Percentiles rank a stretch among this genome's conserved stretches.
These are phyloP conservation scores for Phytophthora hibernalis DNA, from an alignment of 352 stramenopile species.

Conservation along the genomic window DNA sequence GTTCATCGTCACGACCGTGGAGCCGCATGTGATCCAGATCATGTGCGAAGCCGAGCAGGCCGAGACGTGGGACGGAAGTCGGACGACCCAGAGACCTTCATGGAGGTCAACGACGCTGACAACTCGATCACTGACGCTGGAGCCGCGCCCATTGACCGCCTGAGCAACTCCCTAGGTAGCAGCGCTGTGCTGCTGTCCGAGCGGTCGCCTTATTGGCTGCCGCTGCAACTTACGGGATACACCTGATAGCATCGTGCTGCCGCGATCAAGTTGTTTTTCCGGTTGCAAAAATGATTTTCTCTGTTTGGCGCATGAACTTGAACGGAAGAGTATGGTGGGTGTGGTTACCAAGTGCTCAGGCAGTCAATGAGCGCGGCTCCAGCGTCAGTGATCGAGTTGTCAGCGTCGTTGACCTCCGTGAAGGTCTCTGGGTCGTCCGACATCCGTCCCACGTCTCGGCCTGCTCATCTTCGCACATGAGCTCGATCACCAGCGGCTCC, in stretches of 20 bases:
- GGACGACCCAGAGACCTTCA: constrained; percentile 83
- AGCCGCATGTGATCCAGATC: constrained; percentile 79
- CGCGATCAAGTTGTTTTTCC: too few species aligned
- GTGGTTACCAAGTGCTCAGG: constrained; percentile 68
- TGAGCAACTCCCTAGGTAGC: too few species aligned
- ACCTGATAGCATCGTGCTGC: too few species aligned
- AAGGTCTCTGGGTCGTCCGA: constrained; percentile 88
- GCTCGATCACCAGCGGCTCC: constrained; percentile 78
- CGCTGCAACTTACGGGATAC: too few species aligned
- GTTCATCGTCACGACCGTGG: constrained; percentile 66
- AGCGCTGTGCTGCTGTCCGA: too few species aligned
- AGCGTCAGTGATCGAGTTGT: constrained; percentile 75
- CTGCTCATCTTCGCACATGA: constrained; percentile 86
- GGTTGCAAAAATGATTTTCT: too few species aligned
- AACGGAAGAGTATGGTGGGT: too few species aligned
- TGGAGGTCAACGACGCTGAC: constrained; percentile 66
- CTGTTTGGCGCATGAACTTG: too few species aligned
- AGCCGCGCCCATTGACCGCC: constrained; percentile 79
- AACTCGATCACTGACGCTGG: constrained; percentile 74
- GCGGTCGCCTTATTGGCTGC: too few species aligned
- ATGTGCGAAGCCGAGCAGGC: constrained; percentile 86
- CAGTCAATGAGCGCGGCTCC: constrained; percentile 81
- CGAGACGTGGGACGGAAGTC: constrained; percentile 75
- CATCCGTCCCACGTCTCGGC: constrained; percentile 71
- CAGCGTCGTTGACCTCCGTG: constrained; percentile 62